phyloP scores from a whole-genome alignment of 768 basidiomycete species.

The Pholiota conissans region DNA sequence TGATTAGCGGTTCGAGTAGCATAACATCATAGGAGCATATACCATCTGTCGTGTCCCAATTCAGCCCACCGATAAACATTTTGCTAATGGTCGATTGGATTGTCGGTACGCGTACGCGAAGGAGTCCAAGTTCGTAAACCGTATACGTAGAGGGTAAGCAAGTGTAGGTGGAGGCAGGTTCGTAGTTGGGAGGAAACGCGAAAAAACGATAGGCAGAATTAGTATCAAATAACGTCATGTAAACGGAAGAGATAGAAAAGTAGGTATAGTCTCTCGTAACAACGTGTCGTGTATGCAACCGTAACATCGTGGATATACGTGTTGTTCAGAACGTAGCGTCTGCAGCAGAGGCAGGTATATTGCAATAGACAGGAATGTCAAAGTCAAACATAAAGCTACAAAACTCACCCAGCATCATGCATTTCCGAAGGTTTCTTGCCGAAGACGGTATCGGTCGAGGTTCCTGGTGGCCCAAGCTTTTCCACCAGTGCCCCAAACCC shows the following conservation, averaged over 20 bases:
- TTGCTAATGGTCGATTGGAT: constrained; percentile 52
- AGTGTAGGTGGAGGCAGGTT: background rate
- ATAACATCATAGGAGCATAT: constrained; percentile 34
- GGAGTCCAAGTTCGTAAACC: constrained; percentile 10
- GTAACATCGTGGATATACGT: constrained; percentile 4
- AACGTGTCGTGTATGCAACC: background rate
- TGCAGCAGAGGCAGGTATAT: background rate
- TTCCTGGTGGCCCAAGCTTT: constrained; percentile 28
- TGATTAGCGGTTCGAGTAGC: constrained; percentile 37
- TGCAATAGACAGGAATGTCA: constrained; percentile 6
- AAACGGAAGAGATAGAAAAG: background rate
- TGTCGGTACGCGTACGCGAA: background rate
- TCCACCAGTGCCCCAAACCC: constrained; percentile 27
- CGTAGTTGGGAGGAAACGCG: background rate
- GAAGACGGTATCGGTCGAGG: constrained; percentile 40
- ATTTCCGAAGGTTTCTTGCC: constrained; percentile 70
- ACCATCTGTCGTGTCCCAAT: constrained; percentile 94
- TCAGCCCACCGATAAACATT: constrained; percentile 89
- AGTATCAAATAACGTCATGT: background rate
- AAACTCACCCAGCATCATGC: constrained; percentile 82
- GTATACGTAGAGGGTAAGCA: constrained; percentile 9
- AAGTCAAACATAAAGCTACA: constrained; percentile 17
- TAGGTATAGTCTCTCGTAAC: background rate
- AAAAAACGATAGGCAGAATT: constrained; percentile 4
- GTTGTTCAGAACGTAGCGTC: constrained; percentile 1